Evolutionary conservation across 2,329 filamentous ascomycete genomes (phyloP).

Genomic region (Trichoderma afroharzianum): DNA sequence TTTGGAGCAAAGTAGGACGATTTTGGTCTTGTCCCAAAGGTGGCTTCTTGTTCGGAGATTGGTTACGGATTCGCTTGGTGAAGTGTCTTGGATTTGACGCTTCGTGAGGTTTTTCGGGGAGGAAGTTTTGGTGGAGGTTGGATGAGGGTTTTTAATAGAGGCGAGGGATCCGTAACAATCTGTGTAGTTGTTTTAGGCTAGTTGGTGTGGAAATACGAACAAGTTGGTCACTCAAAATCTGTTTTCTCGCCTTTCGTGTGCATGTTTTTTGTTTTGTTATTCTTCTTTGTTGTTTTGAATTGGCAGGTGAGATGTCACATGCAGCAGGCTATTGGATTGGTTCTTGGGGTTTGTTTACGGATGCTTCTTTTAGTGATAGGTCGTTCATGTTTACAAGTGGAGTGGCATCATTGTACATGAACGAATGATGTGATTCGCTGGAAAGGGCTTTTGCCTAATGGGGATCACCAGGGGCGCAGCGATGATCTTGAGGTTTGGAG

Average conservation of each 20-base stretch:
- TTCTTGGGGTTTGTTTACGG: neutral
- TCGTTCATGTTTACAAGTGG: neutral
- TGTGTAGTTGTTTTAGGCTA: neutral
- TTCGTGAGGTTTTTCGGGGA: neutral
- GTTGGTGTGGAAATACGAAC: conserved; percentile 14
- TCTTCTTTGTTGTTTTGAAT: neutral
- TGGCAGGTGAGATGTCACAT: neutral
- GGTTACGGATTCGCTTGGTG: neutral
- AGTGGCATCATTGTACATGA: conserved; percentile 2
- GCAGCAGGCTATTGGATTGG: neutral
- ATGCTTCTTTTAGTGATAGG: neutral
- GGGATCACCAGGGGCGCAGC: conserved; percentile 17
- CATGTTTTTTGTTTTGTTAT: neutral
- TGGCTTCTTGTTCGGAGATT: conserved; percentile 7
- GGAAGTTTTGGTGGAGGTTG: conserved; percentile 1
- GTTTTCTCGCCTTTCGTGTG: neutral
- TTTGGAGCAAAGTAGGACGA: neutral
- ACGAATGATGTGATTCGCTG: neutral
- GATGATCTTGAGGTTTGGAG: neutral
- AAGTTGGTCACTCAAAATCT: neutral
- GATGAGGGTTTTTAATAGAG: neutral
- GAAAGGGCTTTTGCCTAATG: neutral
- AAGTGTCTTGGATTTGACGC: neutral
- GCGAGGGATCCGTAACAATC: neutral
- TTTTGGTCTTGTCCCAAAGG: neutral